These are phyloP conservation scores for Solanum piurae DNA, from an alignment of 257 asterid species.

Conservation along the genomic window DNA sequence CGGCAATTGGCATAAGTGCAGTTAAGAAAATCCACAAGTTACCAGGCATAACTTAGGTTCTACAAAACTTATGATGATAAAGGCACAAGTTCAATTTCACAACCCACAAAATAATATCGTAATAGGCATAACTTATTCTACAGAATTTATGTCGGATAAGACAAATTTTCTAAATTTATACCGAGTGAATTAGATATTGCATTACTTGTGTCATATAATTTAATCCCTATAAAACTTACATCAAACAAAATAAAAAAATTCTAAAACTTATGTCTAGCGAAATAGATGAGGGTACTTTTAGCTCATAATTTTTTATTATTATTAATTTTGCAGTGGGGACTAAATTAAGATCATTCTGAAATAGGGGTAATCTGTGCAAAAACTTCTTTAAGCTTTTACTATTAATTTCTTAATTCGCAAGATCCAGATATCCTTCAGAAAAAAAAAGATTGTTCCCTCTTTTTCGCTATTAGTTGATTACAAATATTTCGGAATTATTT, in stretches of 20 bases:
- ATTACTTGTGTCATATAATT: neutral
- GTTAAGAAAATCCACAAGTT: neutral
- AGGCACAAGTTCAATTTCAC: too few relatives aligned
- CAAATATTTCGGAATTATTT: neutral
- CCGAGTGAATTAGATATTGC: neutral
- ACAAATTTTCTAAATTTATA: accelerated
- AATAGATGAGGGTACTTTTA: neutral
- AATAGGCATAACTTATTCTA: neutral
- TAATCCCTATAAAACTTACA: accelerated
- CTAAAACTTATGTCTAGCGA: neutral
- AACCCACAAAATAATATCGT: neutral
- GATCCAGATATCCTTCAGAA: neutral
- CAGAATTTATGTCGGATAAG: neutral
- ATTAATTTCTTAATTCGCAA: neutral
- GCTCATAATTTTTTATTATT: too few relatives aligned
- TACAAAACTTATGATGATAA: neutral
- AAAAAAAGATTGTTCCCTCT: neutral
- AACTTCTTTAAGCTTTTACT: neutral
- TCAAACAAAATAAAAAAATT: too few relatives aligned
- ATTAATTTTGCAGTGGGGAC: too few relatives aligned
- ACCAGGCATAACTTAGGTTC: accelerated
- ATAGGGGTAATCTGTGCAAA: neutral
- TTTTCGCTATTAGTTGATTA: neutral
- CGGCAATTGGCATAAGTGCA: neutral
- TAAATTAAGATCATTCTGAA: too few relatives aligned